Base-by-base conservation (phyloP, 768 basidiomycete genomes). In the Podaxis sp. region DNA sequence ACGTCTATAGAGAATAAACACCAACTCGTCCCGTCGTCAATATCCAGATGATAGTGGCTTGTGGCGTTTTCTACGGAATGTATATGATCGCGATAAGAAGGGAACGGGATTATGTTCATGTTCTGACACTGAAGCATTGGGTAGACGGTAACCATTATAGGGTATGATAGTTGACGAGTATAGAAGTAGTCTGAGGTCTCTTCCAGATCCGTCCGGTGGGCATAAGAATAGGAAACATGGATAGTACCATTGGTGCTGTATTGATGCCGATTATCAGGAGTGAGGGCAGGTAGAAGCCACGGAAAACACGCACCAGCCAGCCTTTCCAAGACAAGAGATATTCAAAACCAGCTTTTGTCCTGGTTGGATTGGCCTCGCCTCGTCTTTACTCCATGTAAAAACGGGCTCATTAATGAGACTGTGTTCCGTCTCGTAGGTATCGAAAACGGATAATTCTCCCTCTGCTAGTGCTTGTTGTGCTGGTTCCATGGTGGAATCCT, bases 111-210 rank as follows among this genome's bases (percentile, higher is more conserved):
- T 62, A 97, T 78, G 64, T 92, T 88, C 86, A 98, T 89, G 40
- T 81, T 79, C 63, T 88, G 82, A 66, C 91, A 92, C 71, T 96
- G 92, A 28, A 98, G 84, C 80, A 95, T 95, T 65, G 92, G 91
- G 70, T 98, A 97, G 11, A 98, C 97, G 2, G 95, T 96, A 61
- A 97, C 90, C 67, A 90, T 81, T 63, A 98, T 81, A 4, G 95
- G 94, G 69, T 93, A 93, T 32, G 88, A 84, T 55, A 98, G 73
- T 68, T 93, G 93, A 25, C 97, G 89, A 27, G 92, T 87, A 69
- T 95, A 84, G 72, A 98, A 96, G 44, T 85, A 72, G 52, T 83
- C 78, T 0, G 77, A 67, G 0, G 60, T 37, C 25, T 74, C 70
- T 21, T 72, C 64, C 64, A 65, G 68, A 64, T 67, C 71, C 57